Percentiles rank a stretch among this genome's conserved stretches.
These are phyloP conservation scores for Sherardia arvensis DNA, from an alignment of 257 asterid species.

Conservation along the genomic window DNA sequence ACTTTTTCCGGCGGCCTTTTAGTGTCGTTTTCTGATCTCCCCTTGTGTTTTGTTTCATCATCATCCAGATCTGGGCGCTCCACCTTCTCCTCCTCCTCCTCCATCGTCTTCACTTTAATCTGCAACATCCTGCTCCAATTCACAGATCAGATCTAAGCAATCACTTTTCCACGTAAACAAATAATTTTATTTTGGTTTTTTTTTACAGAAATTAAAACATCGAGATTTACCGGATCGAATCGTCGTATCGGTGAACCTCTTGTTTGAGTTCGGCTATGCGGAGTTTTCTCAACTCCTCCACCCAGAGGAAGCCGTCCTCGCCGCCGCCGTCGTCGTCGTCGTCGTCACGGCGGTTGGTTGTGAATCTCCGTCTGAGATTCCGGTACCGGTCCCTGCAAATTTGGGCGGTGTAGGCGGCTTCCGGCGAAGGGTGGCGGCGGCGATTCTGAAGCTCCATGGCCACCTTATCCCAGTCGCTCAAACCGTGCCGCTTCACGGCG, in stretches of 20 bases:
- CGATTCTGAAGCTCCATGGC: constrained; percentile 35
- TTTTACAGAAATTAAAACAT: background rate
- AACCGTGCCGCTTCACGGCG: constrained; percentile 39
- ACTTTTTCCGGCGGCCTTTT: constrained; percentile 22
- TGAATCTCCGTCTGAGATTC: constrained; percentile 27
- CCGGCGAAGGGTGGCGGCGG: constrained; percentile 3
- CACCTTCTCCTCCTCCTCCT: constrained; percentile 29
- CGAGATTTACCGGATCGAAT: constrained; percentile 28
- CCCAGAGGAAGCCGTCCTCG: constrained; percentile 17
- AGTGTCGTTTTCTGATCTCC: constrained; percentile 29
- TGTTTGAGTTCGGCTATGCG: constrained; percentile 30
- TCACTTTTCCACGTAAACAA: constrained; percentile 8
- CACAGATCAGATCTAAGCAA: constrained; percentile 22
- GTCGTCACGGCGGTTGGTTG: constrained; percentile 5
- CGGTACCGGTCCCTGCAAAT: constrained; percentile 24
- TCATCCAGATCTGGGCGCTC: constrained; percentile 33
- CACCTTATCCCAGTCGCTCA: constrained; percentile 33
- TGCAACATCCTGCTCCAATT: constrained; percentile 29
- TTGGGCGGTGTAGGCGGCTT: constrained; percentile 16
- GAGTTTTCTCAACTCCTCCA: constrained; percentile 31
- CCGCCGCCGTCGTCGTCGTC: constrained; percentile 6
- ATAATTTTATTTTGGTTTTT: background rate
- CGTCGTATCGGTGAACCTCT: constrained; percentile 32
- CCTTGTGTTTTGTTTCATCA: constrained; percentile 9
- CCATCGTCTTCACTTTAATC: constrained; percentile 34